A percentile compares a stretch with the other conserved stretches of the same genome.
Evolutionary conservation across 2,329 filamentous ascomycete species (phyloP).

Genomic region (Mollisiaceae sp.): DNA sequence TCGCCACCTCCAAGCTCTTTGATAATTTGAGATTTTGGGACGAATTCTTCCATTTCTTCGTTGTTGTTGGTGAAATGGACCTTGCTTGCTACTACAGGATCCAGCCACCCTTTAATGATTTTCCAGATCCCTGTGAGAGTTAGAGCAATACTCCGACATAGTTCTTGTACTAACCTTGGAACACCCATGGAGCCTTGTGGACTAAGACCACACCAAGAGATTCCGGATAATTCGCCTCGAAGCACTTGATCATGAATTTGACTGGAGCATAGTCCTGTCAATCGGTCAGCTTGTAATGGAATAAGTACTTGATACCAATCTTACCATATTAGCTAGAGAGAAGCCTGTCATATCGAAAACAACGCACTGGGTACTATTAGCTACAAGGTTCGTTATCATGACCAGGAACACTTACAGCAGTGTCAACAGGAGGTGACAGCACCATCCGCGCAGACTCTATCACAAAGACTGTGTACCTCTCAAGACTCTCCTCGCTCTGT

Average conservation of each 20-base stretch:
- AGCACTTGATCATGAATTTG: slow-evolving; percentile 99
- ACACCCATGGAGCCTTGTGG: slow-evolving; percentile 96
- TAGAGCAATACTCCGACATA: not conserved
- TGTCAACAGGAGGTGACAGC: slow-evolving; percentile 80
- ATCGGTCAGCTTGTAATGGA: slow-evolving; percentile 28
- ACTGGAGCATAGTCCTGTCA: slow-evolving; percentile 86
- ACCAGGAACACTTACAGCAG: slow-evolving; percentile 71
- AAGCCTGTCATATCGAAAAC: slow-evolving; percentile 97
- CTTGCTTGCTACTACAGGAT: slow-evolving; percentile 93
- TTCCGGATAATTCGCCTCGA: slow-evolving; percentile 98
- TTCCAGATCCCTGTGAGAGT: slow-evolving; percentile 78
- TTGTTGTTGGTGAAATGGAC: slow-evolving; percentile 89
- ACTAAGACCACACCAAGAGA: slow-evolving; percentile 87
- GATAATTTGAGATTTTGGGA: slow-evolving; percentile 72
- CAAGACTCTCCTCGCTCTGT: slow-evolving; percentile 80
- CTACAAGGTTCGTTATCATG: not conserved
- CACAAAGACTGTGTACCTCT: slow-evolving; percentile 89
- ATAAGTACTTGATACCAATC: slow-evolving; percentile 26
- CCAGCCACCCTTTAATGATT: slow-evolving; percentile 93
- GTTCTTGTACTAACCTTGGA: slow-evolving; percentile 66
- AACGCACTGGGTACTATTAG: slow-evolving; percentile 65
- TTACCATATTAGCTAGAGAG: slow-evolving; percentile 90
- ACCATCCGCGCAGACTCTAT: slow-evolving; percentile 94
- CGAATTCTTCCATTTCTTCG: slow-evolving; percentile 78
- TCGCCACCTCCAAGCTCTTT: slow-evolving; percentile 88